Evolutionary conservation across 345 rosid genomes (phyloP).

Genomic region (Gossypium mustelinum): DNA sequence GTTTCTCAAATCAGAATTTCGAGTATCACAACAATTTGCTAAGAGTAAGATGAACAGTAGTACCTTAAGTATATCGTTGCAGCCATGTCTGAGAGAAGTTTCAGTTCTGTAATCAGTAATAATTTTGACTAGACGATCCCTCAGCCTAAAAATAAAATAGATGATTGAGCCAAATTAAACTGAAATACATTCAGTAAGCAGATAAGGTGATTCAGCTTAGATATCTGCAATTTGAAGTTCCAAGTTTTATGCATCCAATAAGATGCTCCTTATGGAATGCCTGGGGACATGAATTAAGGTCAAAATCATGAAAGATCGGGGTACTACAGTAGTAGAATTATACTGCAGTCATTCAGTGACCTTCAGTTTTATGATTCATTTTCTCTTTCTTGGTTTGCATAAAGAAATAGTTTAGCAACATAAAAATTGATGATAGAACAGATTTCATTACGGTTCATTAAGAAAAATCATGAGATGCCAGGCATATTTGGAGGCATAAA

Average conservation of each 20-base stretch:
- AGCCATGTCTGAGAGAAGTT: slow-evolving; percentile 95
- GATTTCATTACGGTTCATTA: neutral
- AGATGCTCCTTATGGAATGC: neutral
- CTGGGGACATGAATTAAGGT: neutral
- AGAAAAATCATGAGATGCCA: neutral
- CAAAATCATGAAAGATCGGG: neutral
- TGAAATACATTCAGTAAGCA: neutral
- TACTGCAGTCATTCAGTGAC: neutral
- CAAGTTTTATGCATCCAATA: neutral
- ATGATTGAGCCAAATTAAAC: neutral
- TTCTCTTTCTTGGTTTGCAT: neutral
- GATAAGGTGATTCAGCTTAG: neutral
- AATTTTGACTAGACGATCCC: slow-evolving; percentile 92
- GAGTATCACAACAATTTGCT: neutral
- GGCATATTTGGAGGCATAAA: neutral
- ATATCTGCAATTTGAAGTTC: neutral
- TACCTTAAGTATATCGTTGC: slow-evolving; percentile 97
- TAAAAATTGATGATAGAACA: neutral
- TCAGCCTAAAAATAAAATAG: slow-evolving; percentile 50
- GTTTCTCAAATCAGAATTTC: neutral
- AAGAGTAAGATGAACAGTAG: neutral
- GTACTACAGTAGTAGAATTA: neutral
- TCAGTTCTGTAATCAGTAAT: slow-evolving; percentile 97
- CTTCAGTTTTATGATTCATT: neutral
- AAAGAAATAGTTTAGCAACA: neutral